These are phyloP conservation scores for Arctostaphylos glauca DNA, from an alignment of 148 eudicot species.

Conservation along the genomic window DNA sequence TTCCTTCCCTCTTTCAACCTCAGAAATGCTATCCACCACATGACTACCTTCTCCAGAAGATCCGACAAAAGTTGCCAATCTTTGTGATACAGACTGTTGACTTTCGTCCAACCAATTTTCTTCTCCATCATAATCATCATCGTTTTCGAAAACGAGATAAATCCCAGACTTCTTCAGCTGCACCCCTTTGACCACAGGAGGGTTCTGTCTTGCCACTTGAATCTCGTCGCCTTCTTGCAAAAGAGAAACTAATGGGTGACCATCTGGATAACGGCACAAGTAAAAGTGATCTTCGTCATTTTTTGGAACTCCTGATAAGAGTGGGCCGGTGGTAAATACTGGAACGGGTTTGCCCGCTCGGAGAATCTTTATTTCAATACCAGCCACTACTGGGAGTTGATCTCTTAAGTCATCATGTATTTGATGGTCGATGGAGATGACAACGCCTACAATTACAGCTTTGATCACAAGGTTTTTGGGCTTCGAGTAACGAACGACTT, in stretches of 20 bases:
- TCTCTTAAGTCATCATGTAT: slow-evolving; percentile 16
- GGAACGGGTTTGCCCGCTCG: slow-evolving; percentile 12
- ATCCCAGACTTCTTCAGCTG: slow-evolving; percentile 44
- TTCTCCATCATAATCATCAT: slow-evolving; percentile 53
- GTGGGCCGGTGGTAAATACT: slow-evolving; percentile 25
- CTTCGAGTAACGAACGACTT: slow-evolving; percentile 26
- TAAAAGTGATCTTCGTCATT: slow-evolving; percentile 46
- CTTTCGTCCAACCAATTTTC: slow-evolving; percentile 31
- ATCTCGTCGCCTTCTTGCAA: slow-evolving; percentile 36
- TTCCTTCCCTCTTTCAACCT: not conserved
- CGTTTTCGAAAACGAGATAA: slow-evolving; percentile 48
- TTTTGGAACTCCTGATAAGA: slow-evolving; percentile 40
- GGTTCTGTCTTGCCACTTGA: slow-evolving; percentile 19
- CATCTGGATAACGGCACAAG: slow-evolving; percentile 43
- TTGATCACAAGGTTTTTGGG: slow-evolving; percentile 38
- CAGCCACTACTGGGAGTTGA: slow-evolving; percentile 29
- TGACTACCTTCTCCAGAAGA: slow-evolving; percentile 7
- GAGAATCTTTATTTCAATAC: slow-evolving; percentile 34
- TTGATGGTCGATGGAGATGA: slow-evolving; percentile 39
- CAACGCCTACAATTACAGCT: slow-evolving; percentile 42
- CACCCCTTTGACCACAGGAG: slow-evolving; percentile 26
- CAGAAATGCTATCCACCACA: not conserved
- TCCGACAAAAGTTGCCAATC: slow-evolving; percentile 27
- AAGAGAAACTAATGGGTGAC: slow-evolving; percentile 35
- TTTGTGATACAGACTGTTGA: slow-evolving; percentile 46